These are phyloP conservation scores for Begonia fuchsioides DNA, from an alignment of 306 rosid genomes.

Conservation along the genomic window DNA sequence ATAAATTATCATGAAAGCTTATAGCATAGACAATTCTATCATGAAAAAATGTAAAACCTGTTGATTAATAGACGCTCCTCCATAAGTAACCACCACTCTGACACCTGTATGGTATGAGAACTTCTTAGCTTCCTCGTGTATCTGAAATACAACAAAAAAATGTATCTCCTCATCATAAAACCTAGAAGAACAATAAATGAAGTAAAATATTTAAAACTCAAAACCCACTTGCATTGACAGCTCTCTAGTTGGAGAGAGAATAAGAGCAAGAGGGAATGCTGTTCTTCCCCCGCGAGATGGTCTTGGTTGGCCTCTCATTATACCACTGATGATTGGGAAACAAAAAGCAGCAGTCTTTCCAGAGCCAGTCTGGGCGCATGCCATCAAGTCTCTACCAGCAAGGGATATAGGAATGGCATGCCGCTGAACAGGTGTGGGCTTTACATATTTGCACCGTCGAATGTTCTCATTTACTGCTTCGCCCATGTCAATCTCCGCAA, in stretches of 20 bases:
- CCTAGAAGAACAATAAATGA: background rate
- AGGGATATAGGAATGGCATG: constrained; percentile 74
- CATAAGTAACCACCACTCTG: constrained; percentile 83
- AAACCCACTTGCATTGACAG: constrained; percentile 75
- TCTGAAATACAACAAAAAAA: constrained; percentile 34
- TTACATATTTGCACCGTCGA: constrained; percentile 67
- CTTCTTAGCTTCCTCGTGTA: constrained; percentile 63
- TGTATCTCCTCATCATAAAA: background rate
- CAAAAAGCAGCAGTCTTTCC: constrained; percentile 93
- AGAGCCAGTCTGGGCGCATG: constrained; percentile 89
- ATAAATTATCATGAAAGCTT: background rate
- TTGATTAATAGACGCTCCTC: constrained; percentile 79
- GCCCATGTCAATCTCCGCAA: constrained; percentile 82
- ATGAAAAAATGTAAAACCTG: constrained; percentile 28
- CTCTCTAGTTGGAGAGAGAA: constrained; percentile 90
- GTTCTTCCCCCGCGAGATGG: constrained; percentile 67
- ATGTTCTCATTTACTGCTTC: constrained; percentile 64
- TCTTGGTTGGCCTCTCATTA: constrained; percentile 56
- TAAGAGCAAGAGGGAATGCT: constrained; percentile 72
- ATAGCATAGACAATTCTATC: background rate
- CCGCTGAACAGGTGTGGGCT: constrained; percentile 85
- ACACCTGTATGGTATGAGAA: constrained; percentile 72
- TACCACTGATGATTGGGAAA: constrained; percentile 80
- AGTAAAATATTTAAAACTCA: background rate
- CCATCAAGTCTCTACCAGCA: constrained; percentile 73